These are phyloP conservation scores for Talaromyces funiculosus DNA, from an alignment of 2,329 filamentous ascomycete species.

Conservation along the genomic window DNA sequence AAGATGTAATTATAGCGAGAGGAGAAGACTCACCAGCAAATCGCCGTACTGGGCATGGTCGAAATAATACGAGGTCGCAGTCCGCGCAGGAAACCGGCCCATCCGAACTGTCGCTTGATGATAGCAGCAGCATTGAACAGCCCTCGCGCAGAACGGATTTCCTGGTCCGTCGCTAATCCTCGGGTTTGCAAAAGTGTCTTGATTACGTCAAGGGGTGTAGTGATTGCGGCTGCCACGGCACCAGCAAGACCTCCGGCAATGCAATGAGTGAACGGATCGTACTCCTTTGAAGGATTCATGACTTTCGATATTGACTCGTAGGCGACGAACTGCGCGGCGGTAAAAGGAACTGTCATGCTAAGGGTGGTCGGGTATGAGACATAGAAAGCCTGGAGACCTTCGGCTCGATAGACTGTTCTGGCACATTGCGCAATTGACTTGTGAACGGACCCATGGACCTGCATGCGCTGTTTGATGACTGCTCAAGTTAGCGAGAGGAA, in stretches of 20 bases:
- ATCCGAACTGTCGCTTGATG: constrained; percentile 76
- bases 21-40: constrained; percentile 70
- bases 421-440: constrained; percentile 83
- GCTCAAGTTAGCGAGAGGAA: constrained; percentile 3
- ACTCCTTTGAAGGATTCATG: constrained; percentile 73
- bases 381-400: constrained; percentile 90
- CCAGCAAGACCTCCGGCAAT: constrained; percentile 86
- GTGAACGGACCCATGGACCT: constrained; percentile 93
- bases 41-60: constrained; percentile 98
- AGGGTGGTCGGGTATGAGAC: constrained; percentile 97
- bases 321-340: constrained; percentile 90
- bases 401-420: constrained; percentile 74
- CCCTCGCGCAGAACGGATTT: constrained; percentile 79
- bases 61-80: constrained; percentile 86
- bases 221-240: constrained; percentile 86
- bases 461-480: constrained; percentile 99
- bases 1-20: not conserved
- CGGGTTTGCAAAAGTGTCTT: constrained; percentile 96
- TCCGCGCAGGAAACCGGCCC: constrained; percentile 86
- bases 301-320: constrained; percentile 94
- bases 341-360: constrained; percentile 98
- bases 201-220: constrained; percentile 94
- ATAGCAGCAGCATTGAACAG: constrained; percentile 73
- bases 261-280: constrained; percentile 92
- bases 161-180: constrained; percentile 72